A percentile compares a stretch with the other conserved stretches of the same genome.
phyloP scores from a whole-genome alignment of 1,284 basidiomycete species.

The Tilletia walkeri region DNA sequence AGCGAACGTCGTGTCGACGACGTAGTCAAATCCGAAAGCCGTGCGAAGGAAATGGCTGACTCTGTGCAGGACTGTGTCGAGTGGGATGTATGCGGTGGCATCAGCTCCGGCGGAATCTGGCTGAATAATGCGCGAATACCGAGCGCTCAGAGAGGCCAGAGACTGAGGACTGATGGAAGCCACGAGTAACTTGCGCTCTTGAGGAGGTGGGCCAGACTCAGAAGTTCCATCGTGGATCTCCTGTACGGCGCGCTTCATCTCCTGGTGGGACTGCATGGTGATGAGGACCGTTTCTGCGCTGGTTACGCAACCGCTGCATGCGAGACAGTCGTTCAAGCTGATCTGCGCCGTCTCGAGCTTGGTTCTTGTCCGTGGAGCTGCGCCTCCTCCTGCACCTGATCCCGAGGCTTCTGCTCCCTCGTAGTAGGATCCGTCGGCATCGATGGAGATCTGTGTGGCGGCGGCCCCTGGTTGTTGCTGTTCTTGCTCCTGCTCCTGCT shows the following conservation, averaged over 20 bases:
- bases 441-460: constrained; percentile 85
- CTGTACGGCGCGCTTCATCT: constrained; percentile 66
- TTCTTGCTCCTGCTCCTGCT: constrained; percentile 52
- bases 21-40: constrained; percentile 68
- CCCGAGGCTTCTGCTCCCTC: constrained; percentile 57
- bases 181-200: constrained; percentile 31
- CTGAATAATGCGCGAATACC: constrained; percentile 25
- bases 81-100: constrained; percentile 60
- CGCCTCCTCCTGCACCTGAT: constrained; percentile 29
- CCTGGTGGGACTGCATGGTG: constrained; percentile 90
- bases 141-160: constrained; percentile 70
- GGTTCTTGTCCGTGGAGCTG: constrained; percentile 47
- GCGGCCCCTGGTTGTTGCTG: constrained; percentile 20
- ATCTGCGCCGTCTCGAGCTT: constrained; percentile 70
- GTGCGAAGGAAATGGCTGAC: constrained; percentile 57
- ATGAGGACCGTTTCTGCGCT: constrained; percentile 96
- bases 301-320: constrained; percentile 95
- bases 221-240: not conserved
- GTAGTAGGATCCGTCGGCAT: constrained; percentile 74
- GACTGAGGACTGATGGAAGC: constrained; percentile 72
- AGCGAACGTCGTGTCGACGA: constrained; percentile 92
- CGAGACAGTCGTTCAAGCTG: constrained; percentile 90
- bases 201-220: no score
- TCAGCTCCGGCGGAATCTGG: constrained; percentile 26
- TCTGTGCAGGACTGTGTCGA: constrained; percentile 56